Evolutionary conservation across 345 rosid genomes (phyloP), one percentile per base, ranked within the genome.

Genomic region (Pugionium cornutum): DNA sequence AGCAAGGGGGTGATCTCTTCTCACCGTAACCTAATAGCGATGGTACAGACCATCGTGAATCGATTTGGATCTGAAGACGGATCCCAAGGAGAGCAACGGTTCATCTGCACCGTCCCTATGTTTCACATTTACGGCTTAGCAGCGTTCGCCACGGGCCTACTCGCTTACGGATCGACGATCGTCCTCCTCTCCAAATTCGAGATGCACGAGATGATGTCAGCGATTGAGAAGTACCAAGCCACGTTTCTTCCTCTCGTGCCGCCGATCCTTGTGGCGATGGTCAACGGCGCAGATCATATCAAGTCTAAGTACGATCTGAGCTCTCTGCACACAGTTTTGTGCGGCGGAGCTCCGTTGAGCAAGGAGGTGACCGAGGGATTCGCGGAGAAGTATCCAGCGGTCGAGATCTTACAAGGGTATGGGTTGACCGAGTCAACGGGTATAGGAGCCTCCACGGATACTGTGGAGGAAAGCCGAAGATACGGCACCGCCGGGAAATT

Each of bases 71-170:
- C 79, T 69, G 67, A 83, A 74, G 73, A 29, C 32, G 67, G 86
- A 34, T 72, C 78, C 62, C 62, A 78, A 6, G 82, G 81, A 30
- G 82, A 75, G 59, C 86, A 82, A 31, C 77, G 58, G 3, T 81
- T 83, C 72, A 72, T 92, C 76, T 89, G 98, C 75, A 86, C 97
- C 31, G 89, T 92, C 8, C 98, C 98, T 9, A 89, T 92, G 98
- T 92, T 88, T 73, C 98, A 89, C 72, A 83, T 89, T 73, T 92
- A 86, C 77, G 98, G 98, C 47, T 73, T 92, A 41, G 88, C 84
- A 1, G 84, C 84, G 31, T 92, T 92, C 65, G 94, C 90, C 1
- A 78, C 82, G 6, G 98, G 94, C 10, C 63, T 86, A 0, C 84
- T 92, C 11, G 86, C 96, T 29, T 53, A 81, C 7, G 98, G 98